Percentiles rank a stretch among this genome's conserved stretches.
These are phyloP conservation scores for Cladosporium sp. DNA, from an alignment of 2,329 filamentous ascomycete species.

Conservation along the genomic window DNA sequence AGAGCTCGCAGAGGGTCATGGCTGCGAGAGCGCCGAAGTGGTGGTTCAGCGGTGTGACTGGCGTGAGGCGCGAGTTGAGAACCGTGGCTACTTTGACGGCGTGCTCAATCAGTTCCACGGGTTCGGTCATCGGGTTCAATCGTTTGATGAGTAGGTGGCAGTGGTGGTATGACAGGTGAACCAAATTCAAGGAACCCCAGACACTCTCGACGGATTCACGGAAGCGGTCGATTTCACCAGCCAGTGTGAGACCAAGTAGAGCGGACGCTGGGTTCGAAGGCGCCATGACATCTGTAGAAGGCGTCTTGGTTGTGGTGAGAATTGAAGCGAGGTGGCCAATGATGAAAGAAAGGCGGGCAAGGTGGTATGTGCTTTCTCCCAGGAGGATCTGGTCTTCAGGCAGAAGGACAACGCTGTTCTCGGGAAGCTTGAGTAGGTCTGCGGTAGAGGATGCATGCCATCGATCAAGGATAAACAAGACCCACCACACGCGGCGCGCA, in stretches of 20 bases:
- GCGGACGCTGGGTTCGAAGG: constrained; percentile 39
- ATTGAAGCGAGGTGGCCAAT: constrained; percentile 53
- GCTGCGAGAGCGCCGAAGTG: constrained; percentile 60
- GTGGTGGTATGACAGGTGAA: constrained; percentile 69
- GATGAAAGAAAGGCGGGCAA: constrained; percentile 60
- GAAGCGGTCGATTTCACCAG: constrained; percentile 61
- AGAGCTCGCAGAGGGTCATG: constrained; percentile 59
- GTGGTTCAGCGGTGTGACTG: constrained; percentile 62
- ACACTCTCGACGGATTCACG: constrained; percentile 57
- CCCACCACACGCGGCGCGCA: constrained; percentile 66
- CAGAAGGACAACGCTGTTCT: constrained; percentile 57
- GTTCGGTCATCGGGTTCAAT: constrained; percentile 52
- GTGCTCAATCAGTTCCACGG: constrained; percentile 57
- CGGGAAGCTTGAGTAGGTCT: constrained; percentile 59
- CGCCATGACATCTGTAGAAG: constrained; percentile 41
- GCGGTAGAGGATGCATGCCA: constrained; percentile 69
- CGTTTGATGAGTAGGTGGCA: constrained; percentile 61
- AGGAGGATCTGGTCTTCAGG: constrained; percentile 57
- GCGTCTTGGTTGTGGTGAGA: constrained; percentile 42
- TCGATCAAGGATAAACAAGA: constrained; percentile 65
- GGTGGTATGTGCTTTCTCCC: constrained; percentile 60
- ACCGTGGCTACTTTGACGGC: constrained; percentile 57
- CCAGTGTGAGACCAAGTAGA: constrained; percentile 48
- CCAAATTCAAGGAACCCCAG: constrained; percentile 51
- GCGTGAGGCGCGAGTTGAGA: constrained; percentile 51